These are phyloP conservation scores for Fusarium sp. DNA, from an alignment of 2,329 filamentous ascomycete genomes.

Conservation along the genomic window DNA sequence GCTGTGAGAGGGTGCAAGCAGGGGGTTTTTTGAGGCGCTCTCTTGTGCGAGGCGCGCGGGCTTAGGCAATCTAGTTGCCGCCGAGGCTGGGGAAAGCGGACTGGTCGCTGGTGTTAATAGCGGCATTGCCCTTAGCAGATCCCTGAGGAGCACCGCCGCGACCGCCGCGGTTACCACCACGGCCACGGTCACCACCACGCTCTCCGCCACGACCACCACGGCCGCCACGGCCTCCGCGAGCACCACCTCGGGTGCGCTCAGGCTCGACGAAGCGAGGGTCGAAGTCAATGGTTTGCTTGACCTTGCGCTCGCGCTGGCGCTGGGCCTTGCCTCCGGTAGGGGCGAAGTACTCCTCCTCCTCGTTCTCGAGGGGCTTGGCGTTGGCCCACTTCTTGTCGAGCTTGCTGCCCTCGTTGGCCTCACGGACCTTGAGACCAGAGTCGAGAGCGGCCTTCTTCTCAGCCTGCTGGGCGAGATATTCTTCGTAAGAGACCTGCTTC, in stretches of 20 bases:
- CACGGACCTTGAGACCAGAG: slow-evolving; percentile 76
- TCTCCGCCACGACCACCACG: slow-evolving; percentile 56
- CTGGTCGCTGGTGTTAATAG: slow-evolving; percentile 68
- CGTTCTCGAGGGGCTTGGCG: slow-evolving; percentile 78
- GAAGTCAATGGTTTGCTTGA: slow-evolving; percentile 90
- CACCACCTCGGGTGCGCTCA: slow-evolving; percentile 66
- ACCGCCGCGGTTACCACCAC: slow-evolving; percentile 48
- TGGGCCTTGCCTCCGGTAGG: slow-evolving; percentile 79
- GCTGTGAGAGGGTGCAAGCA: slow-evolving; percentile 19
- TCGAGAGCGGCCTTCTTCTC: slow-evolving; percentile 82
- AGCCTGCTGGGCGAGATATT: slow-evolving; percentile 81
- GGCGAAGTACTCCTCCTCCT: slow-evolving; percentile 83
- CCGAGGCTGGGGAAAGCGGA: slow-evolving; percentile 71
- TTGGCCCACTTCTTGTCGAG: slow-evolving; percentile 91
- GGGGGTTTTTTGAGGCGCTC: slow-evolving; percentile 32
- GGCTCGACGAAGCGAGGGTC: slow-evolving; percentile 85
- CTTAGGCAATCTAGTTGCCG: slow-evolving; percentile 57
- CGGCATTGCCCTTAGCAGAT: slow-evolving; percentile 49
- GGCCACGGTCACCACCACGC: slow-evolving; percentile 54
- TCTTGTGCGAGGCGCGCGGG: slow-evolving; percentile 25
- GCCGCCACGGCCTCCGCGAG: slow-evolving; percentile 61
- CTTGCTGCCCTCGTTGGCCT: slow-evolving; percentile 92
- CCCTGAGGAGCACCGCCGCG: slow-evolving; percentile 50
- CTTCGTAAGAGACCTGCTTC: slow-evolving; percentile 89
- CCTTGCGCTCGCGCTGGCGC: slow-evolving; percentile 90